These are phyloP conservation scores for Ophiocordyceps polyrhachis-furcata DNA, from an alignment of 2,329 filamentous ascomycete species.

Conservation along the genomic window DNA sequence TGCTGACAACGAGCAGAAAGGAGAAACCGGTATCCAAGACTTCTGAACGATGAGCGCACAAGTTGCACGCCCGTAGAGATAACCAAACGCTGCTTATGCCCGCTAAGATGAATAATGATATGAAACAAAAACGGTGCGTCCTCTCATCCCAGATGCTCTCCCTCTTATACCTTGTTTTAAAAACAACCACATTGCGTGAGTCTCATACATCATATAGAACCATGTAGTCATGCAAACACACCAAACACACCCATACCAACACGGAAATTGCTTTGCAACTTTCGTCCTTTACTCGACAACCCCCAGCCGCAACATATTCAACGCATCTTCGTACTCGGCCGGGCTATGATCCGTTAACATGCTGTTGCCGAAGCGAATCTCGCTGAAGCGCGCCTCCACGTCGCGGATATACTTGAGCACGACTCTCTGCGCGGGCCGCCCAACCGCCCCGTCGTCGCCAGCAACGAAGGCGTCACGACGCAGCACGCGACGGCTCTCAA, in stretches of 20 bases:
- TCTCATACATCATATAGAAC: too few species aligned
- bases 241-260: too few species aligned
- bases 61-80: too few species aligned
- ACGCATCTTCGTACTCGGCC: slow-evolving; percentile 50
- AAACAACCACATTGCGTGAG: too few species aligned
- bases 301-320: slow-evolving; percentile 38
- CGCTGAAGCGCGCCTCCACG: slow-evolving; percentile 50
- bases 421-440: slow-evolving; percentile 46
- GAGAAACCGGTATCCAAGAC: slow-evolving; percentile 56
- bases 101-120: too few species aligned
- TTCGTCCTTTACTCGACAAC: slow-evolving; percentile 14
- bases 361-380: slow-evolving; percentile 51
- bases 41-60: slow-evolving; percentile 25
- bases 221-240: too few species aligned
- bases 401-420: slow-evolving; percentile 53
- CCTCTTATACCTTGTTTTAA: too few species aligned
- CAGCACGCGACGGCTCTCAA: slow-evolving; percentile 50
- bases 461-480: slow-evolving; percentile 44
- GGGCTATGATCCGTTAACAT: slow-evolving; percentile 66
- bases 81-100: too few species aligned
- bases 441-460: slow-evolving; percentile 29
- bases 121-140: too few species aligned
- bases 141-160: too few species aligned
- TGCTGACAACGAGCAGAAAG: slow-evolving; percentile 13
- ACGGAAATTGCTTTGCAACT: neutral